Percentiles rank a stretch among this genome's conserved stretches.
Evolutionary conservation across 2,329 filamentous ascomycete species (phyloP).

Genomic region (Zelopaecilomyces penicillatus): DNA sequence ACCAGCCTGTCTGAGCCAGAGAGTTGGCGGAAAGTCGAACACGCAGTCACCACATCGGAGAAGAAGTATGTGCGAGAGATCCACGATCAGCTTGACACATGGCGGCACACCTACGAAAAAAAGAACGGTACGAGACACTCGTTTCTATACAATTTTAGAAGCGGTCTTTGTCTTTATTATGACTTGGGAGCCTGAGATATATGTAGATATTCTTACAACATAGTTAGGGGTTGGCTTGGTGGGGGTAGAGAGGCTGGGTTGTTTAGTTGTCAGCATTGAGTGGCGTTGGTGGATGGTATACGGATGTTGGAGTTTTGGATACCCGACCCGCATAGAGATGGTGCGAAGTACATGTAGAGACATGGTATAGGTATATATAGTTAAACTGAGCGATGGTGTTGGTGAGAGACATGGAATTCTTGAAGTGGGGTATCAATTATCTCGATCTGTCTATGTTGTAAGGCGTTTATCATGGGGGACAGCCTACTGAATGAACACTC

Average conservation of each 20-base stretch:
- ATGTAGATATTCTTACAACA: background rate
- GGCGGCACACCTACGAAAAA: constrained; percentile 47
- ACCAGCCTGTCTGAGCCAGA: constrained; percentile 74
- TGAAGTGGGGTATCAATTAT: background rate
- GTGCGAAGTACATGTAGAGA: too few species aligned
- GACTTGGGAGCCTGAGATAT: constrained; percentile 51
- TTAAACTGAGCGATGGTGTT: too few species aligned
- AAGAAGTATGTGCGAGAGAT: constrained; percentile 77
- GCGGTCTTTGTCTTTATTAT: constrained; percentile 76
- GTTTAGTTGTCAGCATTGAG: too few species aligned
- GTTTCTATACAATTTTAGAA: constrained; percentile 88
- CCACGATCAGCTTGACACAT: constrained; percentile 64
- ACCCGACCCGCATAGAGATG: too few species aligned
- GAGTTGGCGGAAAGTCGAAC: constrained; percentile 74
- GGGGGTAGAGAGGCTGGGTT: too few species aligned
- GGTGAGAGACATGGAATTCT: background rate
- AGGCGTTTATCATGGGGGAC: too few species aligned
- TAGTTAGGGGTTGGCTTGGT: too few species aligned
- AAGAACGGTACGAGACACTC: constrained; percentile 56
- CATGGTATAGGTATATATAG: too few species aligned
- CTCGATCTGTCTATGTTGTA: background rate
- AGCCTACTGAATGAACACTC: too few species aligned
- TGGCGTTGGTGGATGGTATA: too few species aligned
- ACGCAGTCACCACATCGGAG: constrained; percentile 67
- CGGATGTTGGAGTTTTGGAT: too few species aligned